Conservation (phyloP, 306 rosid genomes). For the Castanea crenata region DNA sequence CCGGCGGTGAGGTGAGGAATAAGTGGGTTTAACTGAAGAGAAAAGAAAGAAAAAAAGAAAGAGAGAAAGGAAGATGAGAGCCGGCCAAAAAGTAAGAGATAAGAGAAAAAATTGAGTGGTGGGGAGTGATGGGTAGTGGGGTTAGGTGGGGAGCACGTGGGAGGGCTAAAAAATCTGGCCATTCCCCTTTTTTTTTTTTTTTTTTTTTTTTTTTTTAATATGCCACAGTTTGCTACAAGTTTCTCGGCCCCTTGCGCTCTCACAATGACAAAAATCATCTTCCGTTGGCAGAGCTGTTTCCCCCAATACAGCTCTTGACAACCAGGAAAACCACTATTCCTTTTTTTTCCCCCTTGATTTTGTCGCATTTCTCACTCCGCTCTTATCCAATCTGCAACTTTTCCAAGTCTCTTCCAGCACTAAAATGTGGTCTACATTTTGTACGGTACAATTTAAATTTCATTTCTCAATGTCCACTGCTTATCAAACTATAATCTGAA, state of each 20-base stretch:
- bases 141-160: no score
- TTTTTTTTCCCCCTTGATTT: background rate
- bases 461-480: constrained; percentile 11
- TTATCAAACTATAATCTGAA: constrained; percentile 11
- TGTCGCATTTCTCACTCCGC: background rate
- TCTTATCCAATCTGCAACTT: background rate
- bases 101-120: no score
- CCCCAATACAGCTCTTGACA: constrained; percentile 18
- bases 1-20: no score
- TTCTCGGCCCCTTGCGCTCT: background rate
- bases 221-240: background rate
- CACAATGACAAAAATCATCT: background rate
- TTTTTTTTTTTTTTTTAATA: background rate
- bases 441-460: constrained; percentile 1
- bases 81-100: no score
- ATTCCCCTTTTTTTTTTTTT: no score
- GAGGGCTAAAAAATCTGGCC: no score
- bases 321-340: constrained; percentile 24
- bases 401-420: constrained; percentile 18
- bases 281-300: background rate
- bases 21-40: no score
- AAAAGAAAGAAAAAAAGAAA: no score
- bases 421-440: constrained; percentile 1
- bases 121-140: no score
- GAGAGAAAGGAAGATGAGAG: no score